Evolutionary conservation across 2,329 filamentous ascomycete genomes (phyloP).

Genomic region (Hypoxylon rubiginosum): DNA sequence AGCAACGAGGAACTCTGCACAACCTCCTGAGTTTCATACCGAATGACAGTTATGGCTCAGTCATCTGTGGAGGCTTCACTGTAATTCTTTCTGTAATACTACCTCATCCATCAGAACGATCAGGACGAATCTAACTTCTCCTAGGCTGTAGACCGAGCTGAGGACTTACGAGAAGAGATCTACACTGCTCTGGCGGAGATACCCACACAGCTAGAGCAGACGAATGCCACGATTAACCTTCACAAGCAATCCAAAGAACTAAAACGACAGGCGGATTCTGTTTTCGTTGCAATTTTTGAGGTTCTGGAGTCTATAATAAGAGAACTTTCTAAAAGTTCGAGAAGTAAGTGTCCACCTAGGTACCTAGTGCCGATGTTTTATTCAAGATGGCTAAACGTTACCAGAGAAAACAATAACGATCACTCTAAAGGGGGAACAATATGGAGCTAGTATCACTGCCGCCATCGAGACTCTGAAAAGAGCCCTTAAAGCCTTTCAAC

Average conservation of each 20-base stretch:
- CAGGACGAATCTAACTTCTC: background rate
- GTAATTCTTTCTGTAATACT: conserved; percentile 31
- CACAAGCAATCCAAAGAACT: conserved; percentile 28
- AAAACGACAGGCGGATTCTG: conserved; percentile 24
- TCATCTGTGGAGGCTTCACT: conserved; percentile 39
- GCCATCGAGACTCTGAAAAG: conserved; percentile 22
- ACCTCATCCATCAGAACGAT: background rate
- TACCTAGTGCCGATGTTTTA: background rate
- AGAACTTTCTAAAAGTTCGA: conserved; percentile 28
- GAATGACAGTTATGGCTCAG: conserved; percentile 33
- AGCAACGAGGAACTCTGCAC: conserved; percentile 28
- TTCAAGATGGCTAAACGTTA: background rate
- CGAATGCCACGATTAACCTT: conserved; percentile 27
- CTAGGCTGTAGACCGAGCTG: conserved; percentile 27
- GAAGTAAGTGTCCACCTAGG: conserved; percentile 27
- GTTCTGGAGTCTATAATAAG: conserved; percentile 30
- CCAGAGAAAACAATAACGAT: conserved; percentile 28
- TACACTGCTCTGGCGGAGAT: conserved; percentile 31
- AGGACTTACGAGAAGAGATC: conserved; percentile 32
- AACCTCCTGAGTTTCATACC: conserved; percentile 38
- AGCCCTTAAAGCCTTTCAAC: conserved; percentile 22
- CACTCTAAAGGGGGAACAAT: conserved; percentile 31
- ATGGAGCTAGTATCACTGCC: conserved; percentile 24
- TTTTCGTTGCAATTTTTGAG: conserved; percentile 35
- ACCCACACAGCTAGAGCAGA: conserved; percentile 21